Evolutionary conservation across 345 rosid genomes (phyloP), one percentile per base, ranked within the genome.

Genomic region (Eucalyptus sp.): DNA sequence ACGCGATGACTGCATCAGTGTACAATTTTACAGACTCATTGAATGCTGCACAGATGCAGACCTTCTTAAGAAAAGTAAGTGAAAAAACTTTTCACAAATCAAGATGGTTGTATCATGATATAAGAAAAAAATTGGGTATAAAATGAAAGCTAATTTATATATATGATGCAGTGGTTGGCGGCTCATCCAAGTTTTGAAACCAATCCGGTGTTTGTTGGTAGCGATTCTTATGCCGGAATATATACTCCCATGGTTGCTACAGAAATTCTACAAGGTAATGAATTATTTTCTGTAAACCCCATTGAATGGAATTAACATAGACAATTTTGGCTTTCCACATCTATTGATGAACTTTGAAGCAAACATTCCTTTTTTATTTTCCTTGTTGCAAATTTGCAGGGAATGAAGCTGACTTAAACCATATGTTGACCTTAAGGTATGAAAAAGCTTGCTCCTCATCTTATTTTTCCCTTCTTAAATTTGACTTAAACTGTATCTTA

Each of bases 181-280:
- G 79, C 87, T 25, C 91, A 91, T 86, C 91, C 90, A 13, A 46
- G 44, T 13, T 91, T 89, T 49, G 50, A 71, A 4, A 58, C 88
- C 16, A 91, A 91, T 88, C 91, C 89, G 7, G 56, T 88, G 11
- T 91, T 85, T 52, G 50, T 91, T 15, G 92, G 88, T 68, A 87
- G 90, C 37, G 91, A 91, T 54, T 91, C 92, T 33, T 91, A 91
- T 81, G 48, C 88, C 1, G 90, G 90, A 4, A 7, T 89, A 81
- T 31, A 89, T 87, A 14, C 37, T 86, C 92, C 92, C 22, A 81
- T 89, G 46, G 56, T 89, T 18, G 89, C 89, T 83, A 60, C 60
- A 6, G 88, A n/a, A 31, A 89, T 91, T 20, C 46, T 87, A 43
- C 44, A 6, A 43, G 44, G 44, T 43, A 43, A 88, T 85, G 3